phyloP scores from a whole-genome alignment of 1,139 yeast species.

The Zygosaccharomyces pseudobailii region DNA sequence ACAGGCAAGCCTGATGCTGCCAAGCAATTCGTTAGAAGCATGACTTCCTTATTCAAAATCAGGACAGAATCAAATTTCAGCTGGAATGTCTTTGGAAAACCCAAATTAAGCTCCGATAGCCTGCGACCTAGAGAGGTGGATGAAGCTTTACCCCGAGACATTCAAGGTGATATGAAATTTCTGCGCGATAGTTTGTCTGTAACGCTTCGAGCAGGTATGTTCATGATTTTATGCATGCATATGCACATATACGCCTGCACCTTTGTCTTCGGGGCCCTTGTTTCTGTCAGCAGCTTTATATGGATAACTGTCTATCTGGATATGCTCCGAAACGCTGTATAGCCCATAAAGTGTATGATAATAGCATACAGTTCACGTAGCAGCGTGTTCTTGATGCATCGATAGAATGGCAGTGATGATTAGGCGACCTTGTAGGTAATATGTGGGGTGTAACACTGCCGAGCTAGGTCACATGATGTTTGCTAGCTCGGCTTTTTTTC shows the following conservation, averaged over 20 bases:
- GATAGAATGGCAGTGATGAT: no score
- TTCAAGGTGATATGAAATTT: conserved; percentile 8
- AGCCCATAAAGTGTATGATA: no score
- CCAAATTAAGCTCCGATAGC: no score
- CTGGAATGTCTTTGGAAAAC: background rate
- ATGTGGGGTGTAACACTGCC: no score
- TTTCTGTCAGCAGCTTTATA: conserved; percentile 8
- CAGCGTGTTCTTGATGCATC: no score
- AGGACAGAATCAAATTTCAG: background rate
- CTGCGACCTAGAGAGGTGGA: background rate
- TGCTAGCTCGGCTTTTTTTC: background rate
- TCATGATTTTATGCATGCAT: conserved; percentile 10
- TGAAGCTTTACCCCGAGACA: background rate
- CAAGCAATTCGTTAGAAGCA: background rate
- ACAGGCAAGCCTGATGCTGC: background rate
- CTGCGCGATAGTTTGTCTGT: conserved; percentile 8
- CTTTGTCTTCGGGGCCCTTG: conserved; percentile 9
- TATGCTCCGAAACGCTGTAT: background rate
- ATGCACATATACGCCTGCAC: conserved; percentile 10
- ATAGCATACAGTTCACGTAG: no score
- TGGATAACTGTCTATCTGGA: conserved; percentile 12
- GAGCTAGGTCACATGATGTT: no score
- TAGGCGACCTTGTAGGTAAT: no score
- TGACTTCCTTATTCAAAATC: background rate
- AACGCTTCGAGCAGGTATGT: conserved; percentile 11